Base-by-base conservation (phyloP, 2,329 filamentous ascomycete genomes). In the Fulvia fulva region DNA sequence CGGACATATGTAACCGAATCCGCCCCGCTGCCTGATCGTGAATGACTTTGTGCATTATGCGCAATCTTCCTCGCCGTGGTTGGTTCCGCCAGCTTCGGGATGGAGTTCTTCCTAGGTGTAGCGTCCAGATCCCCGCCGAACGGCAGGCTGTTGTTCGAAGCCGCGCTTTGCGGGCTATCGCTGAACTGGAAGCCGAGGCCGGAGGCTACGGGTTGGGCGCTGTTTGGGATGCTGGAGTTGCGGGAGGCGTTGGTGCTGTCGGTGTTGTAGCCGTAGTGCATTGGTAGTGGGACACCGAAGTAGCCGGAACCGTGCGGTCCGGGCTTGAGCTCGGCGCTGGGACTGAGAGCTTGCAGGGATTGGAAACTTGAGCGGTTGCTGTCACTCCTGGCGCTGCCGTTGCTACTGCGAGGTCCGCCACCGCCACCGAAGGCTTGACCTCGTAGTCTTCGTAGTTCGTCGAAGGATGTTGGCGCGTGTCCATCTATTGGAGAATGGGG, bases 1-100 rank as follows among this genome's bases (percentile, higher is more conserved):
- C 77, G 73, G 2, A 81, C 78, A 70, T 91, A 91, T 6, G 86
- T 87, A 32, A 91, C 84, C 62, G 86, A 88, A 64, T 89, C 87
- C 1, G 85, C 78, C 47, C 83, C 87, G 51, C 81, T 77, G 8
- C 73, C 74, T 46, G 73, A 77, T 23, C 77, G 53, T 16, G 65
- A 66, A 51, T 70, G 69, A 7, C 28, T 21, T n/a, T 46, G 28
- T 7, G 6, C 23, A 34, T 22, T 25, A 6, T 7, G 25, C 30
- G 25, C 59, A 9, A 62, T 53, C 43, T 67, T 68, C 26, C 59
- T 57, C 56, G 60, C 62, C 25, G 65, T 67, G 3, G 62, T 23
- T 12, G 66, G 63, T 41, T 65, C 59, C 21, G 55, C 37, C 14
- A 43, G n/a, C n/a, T n/a, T 30, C 45, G 55, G 9, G 11, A 21